A percentile compares a stretch with the other conserved stretches of the same genome.
Conservation (phyloP, 1,284 basidiomycete genomes). For the Trichosporon sp. region DNA sequence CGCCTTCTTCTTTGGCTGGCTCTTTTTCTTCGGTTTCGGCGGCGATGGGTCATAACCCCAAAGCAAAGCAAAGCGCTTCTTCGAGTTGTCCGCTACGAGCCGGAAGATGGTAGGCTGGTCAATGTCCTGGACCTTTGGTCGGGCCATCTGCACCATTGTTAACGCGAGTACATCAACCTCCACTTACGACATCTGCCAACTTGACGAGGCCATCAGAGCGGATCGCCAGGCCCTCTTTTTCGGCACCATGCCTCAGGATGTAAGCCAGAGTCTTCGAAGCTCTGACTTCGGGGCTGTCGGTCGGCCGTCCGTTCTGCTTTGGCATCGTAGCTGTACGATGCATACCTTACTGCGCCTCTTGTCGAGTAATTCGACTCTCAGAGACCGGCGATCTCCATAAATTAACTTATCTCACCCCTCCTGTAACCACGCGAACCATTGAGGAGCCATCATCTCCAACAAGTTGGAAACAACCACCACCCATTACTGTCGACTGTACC, state of each 20-base stretch:
- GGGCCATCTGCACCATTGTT: constrained; percentile 58
- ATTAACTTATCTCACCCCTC: not conserved
- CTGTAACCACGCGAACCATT: not conserved
- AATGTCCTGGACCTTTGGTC: constrained; percentile 63
- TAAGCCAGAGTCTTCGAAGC: constrained; percentile 80
- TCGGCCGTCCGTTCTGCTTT: constrained; percentile 38
- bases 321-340: constrained; percentile 3
- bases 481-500: not conserved
- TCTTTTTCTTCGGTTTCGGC: constrained; percentile 40
- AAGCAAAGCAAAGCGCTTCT: constrained; percentile 73
- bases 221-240: constrained; percentile 71
- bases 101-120: constrained; percentile 66
- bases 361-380: not conserved
- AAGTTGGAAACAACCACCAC: not conserved
- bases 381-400: constrained; percentile 7
- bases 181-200: constrained; percentile 71
- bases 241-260: constrained; percentile 80
- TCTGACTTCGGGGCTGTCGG: constrained; percentile 58
- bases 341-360: not conserved
- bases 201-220: constrained; percentile 77
- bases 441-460: not conserved
- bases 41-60: constrained; percentile 62
- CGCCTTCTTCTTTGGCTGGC: constrained; percentile 32
- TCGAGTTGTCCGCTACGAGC: constrained; percentile 74
- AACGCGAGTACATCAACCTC: not conserved